Base-by-base conservation (phyloP, 371 early-diverging fungal species). In the Massospora cicadina region DNA sequence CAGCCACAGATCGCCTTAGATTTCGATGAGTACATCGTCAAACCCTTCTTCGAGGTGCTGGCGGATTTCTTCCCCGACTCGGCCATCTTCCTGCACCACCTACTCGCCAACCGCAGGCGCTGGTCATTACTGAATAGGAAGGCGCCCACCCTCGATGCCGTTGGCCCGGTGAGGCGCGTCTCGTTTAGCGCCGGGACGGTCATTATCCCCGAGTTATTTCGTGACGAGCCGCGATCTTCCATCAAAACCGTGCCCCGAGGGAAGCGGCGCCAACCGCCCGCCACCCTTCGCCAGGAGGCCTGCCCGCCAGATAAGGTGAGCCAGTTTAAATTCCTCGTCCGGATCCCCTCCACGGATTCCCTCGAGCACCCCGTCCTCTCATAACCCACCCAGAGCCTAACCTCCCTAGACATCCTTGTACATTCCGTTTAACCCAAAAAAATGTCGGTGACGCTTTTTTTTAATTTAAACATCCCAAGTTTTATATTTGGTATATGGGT, bases 21-120 rank as follows among this genome's bases (percentile, higher is more conserved):
- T 17, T 94, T 94, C 73, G 86, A 83, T 53, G 88, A 88, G 66
- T 85, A 86, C 65, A 84, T 93, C 0, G 88, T 86, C 0, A 82
- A 81, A 30, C 94, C 94, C 2, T 90, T 88, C 66, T 91, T 90
- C 74, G 85, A 85, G 62, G 79, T 80, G 30, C 79, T 91, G 60
- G 82, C 82, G 17, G 82, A 86, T 25, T 70, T 91, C 23, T 77
- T 89, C 31, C 89, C 90, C 1, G 27, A 53, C 12, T 63, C 54
- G 17, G 21, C 26, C n/a, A 55, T 54, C 43, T 63, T 63, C 12
- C 17, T 63, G 17, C 54, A 54, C n/a, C 43, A 63, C 26, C 29
- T 63, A 3, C 55, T 54, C 21, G 21, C 54, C 21, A 63, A 63
- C 29, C n/a, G 63, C 23, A 28, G 21, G 29, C 10, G 29, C 7